Percentiles rank a stretch among this genome's conserved stretches.
phyloP scores from a whole-genome alignment of 306 rosid species.

The Begonia masoniana region DNA sequence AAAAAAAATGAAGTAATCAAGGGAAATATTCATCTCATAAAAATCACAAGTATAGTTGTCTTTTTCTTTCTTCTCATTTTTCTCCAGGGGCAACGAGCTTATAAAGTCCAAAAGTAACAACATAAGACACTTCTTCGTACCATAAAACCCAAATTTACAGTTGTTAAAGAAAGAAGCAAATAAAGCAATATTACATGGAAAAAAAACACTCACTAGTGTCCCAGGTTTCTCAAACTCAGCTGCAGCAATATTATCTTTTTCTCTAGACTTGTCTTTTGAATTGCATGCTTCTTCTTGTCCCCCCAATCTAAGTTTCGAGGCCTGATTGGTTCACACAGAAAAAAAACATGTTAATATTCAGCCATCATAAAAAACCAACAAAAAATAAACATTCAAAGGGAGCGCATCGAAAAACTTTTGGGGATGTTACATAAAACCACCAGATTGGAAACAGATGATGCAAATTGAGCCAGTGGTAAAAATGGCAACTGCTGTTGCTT shows the following conservation, averaged over 20 bases:
- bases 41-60: too few species aligned
- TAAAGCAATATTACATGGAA: not conserved
- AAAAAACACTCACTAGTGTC: conserved; percentile 21
- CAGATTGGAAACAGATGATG: conserved; percentile 64
- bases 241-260: conserved; percentile 15
- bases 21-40: too few species aligned
- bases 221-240: conserved; percentile 17
- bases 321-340: conserved; percentile 23
- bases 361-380: conserved; percentile 7
- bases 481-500: conserved; percentile 34
- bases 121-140: too few species aligned
- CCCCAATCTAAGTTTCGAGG: conserved; percentile 27
- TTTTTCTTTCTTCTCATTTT: too few species aligned
- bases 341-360: conserved; percentile 5
- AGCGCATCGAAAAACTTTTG: conserved; percentile 7
- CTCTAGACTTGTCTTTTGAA: conserved; percentile 7
- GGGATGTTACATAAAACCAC: conserved; percentile 19
- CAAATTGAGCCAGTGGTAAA: conserved; percentile 39
- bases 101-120: too few species aligned
- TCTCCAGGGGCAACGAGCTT: too few species aligned
- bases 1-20: too few species aligned
- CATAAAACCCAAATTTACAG: too few species aligned
- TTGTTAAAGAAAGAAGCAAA: too few species aligned
- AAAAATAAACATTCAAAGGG: not conserved
- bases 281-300: conserved; percentile 17